Evolutionary conservation across 148 eudicot species (phyloP).

Genomic region (Vaccinium darrowii): DNA sequence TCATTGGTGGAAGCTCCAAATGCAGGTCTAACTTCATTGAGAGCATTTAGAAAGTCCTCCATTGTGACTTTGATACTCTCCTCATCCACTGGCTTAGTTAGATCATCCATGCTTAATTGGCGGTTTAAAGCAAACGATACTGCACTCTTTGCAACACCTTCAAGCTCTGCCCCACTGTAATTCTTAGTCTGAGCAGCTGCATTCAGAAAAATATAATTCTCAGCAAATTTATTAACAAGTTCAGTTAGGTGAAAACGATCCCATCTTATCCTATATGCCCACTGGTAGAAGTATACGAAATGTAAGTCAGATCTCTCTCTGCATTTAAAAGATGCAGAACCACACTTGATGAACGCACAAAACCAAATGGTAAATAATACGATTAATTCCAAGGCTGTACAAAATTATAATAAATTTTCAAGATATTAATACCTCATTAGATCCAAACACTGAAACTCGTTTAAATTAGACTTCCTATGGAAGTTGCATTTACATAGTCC

Average conservation of each 20-base stretch:
- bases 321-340: neutral
- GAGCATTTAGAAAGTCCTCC: constrained; percentile 86
- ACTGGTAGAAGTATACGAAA: neutral
- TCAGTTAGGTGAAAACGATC: neutral
- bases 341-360: neutral
- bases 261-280: neutral
- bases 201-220: neutral
- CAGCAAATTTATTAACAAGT: neutral
- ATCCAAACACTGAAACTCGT: neutral
- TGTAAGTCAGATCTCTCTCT: neutral
- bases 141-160: constrained; percentile 99
- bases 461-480: neutral
- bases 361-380: neutral
- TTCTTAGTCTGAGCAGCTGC: constrained; percentile 94
- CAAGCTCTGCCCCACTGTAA: constrained; percentile 99
- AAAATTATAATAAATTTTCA: neutral
- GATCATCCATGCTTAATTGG: constrained; percentile 88
- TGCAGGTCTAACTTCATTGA: constrained; percentile 83
- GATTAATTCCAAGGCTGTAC: neutral
- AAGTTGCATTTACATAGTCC: neutral
- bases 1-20: constrained; percentile 98
- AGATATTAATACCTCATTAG: neutral
- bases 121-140: constrained; percentile 94
- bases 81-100: constrained; percentile 88
- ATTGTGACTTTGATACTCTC: constrained; percentile 92